phyloP scores from a whole-genome alignment of 306 rosid species.

The Sphenostylis stenocarpa region DNA sequence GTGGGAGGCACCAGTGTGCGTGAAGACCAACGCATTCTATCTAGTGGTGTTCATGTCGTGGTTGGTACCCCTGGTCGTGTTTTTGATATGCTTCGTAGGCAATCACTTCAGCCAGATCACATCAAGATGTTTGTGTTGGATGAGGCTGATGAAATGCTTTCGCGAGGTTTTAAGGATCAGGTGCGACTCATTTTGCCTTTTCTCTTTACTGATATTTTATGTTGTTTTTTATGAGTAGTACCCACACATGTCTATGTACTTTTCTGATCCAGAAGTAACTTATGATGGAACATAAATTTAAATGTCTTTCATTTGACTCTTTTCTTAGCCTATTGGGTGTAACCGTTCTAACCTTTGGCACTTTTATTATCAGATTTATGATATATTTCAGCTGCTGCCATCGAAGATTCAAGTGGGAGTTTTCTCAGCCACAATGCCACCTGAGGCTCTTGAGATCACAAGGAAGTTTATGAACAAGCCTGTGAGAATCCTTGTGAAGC shows the following conservation, averaged over 20 bases:
- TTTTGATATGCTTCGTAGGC: conserved; percentile 78
- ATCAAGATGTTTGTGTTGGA: conserved; percentile 85
- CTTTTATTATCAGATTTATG: conserved; percentile 62
- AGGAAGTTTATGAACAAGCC: conserved; percentile 86
- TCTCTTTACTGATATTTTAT: neutral
- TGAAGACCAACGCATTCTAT: conserved; percentile 73
- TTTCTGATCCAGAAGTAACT: neutral
- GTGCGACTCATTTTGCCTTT: conserved; percentile 27
- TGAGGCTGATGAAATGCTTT: conserved; percentile 89
- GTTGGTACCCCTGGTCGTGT: conserved; percentile 89
- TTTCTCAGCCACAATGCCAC: conserved; percentile 87
- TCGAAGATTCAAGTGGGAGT: conserved; percentile 77
- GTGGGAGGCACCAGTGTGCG: conserved; percentile 84
- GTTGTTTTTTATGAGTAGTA: neutral
- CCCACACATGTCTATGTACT: neutral
- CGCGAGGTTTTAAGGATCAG: conserved; percentile 85
- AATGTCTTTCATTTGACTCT: neutral
- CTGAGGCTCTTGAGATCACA: conserved; percentile 87
- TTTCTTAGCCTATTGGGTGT: neutral
- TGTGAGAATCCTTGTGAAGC: conserved; percentile 88
- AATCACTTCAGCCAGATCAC: conserved; percentile 65
- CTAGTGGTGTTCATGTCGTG: conserved; percentile 79
- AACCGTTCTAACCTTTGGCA: conserved; percentile 1
- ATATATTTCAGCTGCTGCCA: conserved; percentile 78
- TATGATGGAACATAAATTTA: neutral